Percentiles rank a stretch among this genome's conserved stretches.
Conservation (phyloP, 495 filamentous ascomycete species). For the Aspergillus nidulans region DNA sequence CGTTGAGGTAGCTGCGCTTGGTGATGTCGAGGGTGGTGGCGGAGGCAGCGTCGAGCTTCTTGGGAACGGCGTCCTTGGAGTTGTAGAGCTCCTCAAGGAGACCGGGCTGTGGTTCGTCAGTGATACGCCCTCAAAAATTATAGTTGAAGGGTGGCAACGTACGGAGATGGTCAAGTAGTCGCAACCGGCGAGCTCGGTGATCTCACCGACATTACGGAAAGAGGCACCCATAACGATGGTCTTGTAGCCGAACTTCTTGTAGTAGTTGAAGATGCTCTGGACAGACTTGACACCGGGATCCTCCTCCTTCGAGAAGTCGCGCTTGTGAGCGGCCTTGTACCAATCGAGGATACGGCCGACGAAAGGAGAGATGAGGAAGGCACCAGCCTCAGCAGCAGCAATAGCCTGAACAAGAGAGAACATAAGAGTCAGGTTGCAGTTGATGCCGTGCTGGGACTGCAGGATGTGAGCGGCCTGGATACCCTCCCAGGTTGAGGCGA, state of each 20-base stretch:
- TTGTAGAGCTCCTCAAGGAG: conserved; percentile 92
- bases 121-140: not conserved
- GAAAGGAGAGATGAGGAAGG: conserved; percentile 99
- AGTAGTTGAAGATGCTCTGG: conserved; percentile 98
- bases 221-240: conserved; percentile 99
- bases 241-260: conserved; percentile 99
- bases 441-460: conserved; percentile 88
- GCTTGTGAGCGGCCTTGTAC: conserved; percentile 96
- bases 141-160: conserved; percentile 28
- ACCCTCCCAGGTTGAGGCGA: conserved; percentile 73
- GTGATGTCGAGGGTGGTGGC: conserved; percentile 68
- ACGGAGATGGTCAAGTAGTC: conserved; percentile 98
- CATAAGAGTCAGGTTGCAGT: conserved; percentile 98
- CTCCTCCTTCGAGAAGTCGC: conserved; percentile 79
- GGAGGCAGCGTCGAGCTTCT: conserved; percentile 78
- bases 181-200: conserved; percentile 95
- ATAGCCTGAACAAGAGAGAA: conserved; percentile 96
- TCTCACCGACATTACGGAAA: conserved; percentile 92
- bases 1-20: conserved; percentile 85
- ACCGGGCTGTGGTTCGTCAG: conserved; percentile 57
- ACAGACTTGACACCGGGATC: conserved; percentile 98
- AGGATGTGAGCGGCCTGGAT: conserved; percentile 96
- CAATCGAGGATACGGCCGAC: conserved; percentile 99
- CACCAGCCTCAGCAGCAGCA: conserved; percentile 91
- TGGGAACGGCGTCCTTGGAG: conserved; percentile 69